These are phyloP conservation scores for Vicia faba DNA, from an alignment of 306 rosid genomes.

Conservation along the genomic window DNA sequence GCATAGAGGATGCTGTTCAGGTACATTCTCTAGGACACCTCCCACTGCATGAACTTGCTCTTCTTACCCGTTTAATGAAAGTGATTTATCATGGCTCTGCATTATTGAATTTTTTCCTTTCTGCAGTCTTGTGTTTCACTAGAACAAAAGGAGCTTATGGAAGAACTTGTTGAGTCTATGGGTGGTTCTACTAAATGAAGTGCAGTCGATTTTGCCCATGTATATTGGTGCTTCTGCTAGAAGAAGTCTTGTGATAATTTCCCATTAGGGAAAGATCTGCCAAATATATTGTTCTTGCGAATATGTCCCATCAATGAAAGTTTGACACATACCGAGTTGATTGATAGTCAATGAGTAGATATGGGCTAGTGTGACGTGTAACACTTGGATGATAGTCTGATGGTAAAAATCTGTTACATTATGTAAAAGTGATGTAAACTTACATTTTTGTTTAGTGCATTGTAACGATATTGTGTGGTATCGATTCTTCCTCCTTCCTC, in stretches of 20 bases:
- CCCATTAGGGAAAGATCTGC: constrained; percentile 33
- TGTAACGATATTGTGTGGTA: constrained; percentile 10
- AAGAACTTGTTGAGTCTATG: constrained; percentile 84
- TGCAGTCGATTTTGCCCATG: constrained; percentile 31
- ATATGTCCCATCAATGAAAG: constrained; percentile 14
- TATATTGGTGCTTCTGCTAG: constrained; percentile 54
- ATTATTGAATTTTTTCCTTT: constrained; percentile 26
- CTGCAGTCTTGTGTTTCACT: constrained; percentile 70
- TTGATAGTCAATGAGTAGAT: constrained; percentile 25
- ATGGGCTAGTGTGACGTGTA: constrained; percentile 30
- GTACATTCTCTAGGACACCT: constrained; percentile 46
- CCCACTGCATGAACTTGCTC: not conserved
- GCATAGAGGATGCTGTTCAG: constrained; percentile 88
- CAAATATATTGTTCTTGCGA: constrained; percentile 21
- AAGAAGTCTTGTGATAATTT: constrained; percentile 41
- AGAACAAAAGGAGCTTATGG: constrained; percentile 91
- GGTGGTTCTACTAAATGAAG: constrained; percentile 60
- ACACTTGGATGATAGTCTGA: constrained; percentile 7
- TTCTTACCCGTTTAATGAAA: not conserved
- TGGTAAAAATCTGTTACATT: constrained; percentile 20
- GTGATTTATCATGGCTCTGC: constrained; percentile 2
- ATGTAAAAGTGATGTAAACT: constrained; percentile 34
- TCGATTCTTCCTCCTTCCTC: not conserved
- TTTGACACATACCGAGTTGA: constrained; percentile 27
- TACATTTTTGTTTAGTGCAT: constrained; percentile 22